Evolutionary conservation across 129 eudicot species (phyloP), one percentile per base, ranked within the genome.

Genomic region (Helianthus tuberosus): DNA sequence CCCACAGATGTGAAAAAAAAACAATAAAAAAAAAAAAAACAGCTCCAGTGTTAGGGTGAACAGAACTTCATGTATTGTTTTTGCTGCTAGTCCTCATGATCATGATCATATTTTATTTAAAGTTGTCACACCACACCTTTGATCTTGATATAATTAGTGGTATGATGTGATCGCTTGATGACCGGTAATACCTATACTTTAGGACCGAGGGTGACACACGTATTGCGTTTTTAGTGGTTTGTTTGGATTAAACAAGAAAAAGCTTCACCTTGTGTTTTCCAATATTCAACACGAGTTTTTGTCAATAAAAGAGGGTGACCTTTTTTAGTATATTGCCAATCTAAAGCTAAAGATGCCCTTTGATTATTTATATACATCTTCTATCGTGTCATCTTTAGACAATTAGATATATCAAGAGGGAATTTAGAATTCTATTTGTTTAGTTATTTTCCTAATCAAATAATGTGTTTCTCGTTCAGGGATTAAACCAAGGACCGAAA

Each of bases 401-500:
- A 49, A 64, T 52, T 71, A 51, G 17, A 63, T 78, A 64, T 52
- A 71, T 71, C 68, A 64, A 51, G 38, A 64, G 39, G 74, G 68
- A 44, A 69, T 53, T 54, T 43, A 79, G 16, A 79, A 64, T 64
- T 71, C 13, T 64, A 72, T 64, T 43, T 54, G 36, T 63, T 55
- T 47, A 5, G 80, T 67, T 76, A 46, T 68, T 68, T 68, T 76
- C 53, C 76, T 48, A 44, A 25, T 76, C 29, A 43, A 58, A 71
- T 58, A 53, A 10, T 16, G 25, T 52, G 51, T 46, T 12, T 78
- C 73, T 78, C 17, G 43, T 71, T 63, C 83, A 88, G 97, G 89
- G 79, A 39, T 81, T 49, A 63, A 84, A 73, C 48, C 82, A 69
- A 77, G 87, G 72, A 70, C 79, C 76, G 44, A 89, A 81, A 58